A percentile compares a stretch with the other conserved stretches of the same genome.
Conservation (phyloP, 2,329 filamentous ascomycete genomes). For the Colletotrichum tofieldiae region DNA sequence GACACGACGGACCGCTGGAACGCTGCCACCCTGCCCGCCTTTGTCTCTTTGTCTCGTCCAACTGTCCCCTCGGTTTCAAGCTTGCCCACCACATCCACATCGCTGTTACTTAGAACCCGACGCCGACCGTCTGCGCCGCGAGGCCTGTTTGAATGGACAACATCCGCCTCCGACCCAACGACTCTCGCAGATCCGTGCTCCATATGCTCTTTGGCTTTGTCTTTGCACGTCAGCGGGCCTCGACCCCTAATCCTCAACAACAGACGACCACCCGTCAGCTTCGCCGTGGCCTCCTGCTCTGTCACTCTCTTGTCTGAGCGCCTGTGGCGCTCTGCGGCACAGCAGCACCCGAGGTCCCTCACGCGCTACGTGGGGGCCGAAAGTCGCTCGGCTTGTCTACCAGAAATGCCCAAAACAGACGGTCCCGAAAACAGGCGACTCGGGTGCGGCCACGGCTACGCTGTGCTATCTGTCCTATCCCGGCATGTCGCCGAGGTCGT, state of each 20-base stretch:
- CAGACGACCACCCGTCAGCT: constrained; percentile 20
- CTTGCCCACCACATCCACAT: neutral
- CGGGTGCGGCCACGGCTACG: constrained; percentile 5
- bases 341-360: constrained; percentile 23
- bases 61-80: neutral
- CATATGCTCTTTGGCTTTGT: constrained; percentile 12
- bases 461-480: constrained; percentile 13
- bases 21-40: constrained; percentile 1
- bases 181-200: constrained; percentile 7
- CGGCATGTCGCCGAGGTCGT: constrained; percentile 24
- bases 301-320: constrained; percentile 20
- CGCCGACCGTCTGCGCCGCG: constrained; percentile 6
- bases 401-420: constrained; percentile 23
- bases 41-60: constrained; percentile 8
- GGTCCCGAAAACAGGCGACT: constrained; percentile 9
- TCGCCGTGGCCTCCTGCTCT: constrained; percentile 13
- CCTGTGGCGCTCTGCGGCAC: constrained; percentile 25
- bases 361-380: constrained; percentile 27
- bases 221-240: constrained; percentile 19
- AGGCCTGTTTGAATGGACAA: constrained; percentile 18
- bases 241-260: constrained; percentile 24
- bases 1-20: constrained; percentile 11
- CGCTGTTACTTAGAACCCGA: constrained; percentile 10
- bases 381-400: constrained; percentile 27
- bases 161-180: constrained; percentile 12